Evolutionary conservation across 2,329 filamentous ascomycete species (phyloP).

Genomic region (Zymoseptoria pseudotritici): DNA sequence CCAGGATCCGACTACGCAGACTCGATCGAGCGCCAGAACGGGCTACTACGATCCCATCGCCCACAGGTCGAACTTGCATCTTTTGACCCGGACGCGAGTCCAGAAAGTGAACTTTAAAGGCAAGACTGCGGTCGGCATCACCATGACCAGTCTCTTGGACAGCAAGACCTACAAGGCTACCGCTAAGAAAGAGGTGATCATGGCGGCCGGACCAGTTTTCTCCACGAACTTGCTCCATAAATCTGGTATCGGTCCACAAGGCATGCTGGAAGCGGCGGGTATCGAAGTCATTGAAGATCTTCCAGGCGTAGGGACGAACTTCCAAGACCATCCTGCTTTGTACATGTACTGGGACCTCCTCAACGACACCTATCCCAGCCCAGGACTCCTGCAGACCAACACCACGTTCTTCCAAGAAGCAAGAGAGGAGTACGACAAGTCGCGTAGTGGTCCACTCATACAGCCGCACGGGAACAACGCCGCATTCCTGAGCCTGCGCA

Average conservation of each 20-base stretch:
- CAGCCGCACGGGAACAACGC: conserved; percentile 13
- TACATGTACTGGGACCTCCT: conserved; percentile 11
- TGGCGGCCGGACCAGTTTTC: conserved; percentile 50
- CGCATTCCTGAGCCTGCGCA: conserved; percentile 14
- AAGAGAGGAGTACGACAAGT: conserved; percentile 7
- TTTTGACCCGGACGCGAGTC: conserved; percentile 4
- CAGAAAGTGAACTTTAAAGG: not conserved
- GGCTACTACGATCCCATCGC: conserved; percentile 28
- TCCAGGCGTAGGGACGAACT: conserved; percentile 41
- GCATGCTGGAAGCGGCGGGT: conserved; percentile 35
- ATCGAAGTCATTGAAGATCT: conserved; percentile 37
- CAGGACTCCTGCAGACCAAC: conserved; percentile 7
- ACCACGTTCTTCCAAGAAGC: conserved; percentile 2
- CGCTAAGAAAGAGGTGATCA: conserved; percentile 35
- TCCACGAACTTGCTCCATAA: conserved; percentile 53
- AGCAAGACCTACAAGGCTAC: not conserved
- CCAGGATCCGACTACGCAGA: conserved; percentile 29
- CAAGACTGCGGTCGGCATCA: conserved; percentile 5
- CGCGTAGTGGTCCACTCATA: conserved; percentile 8
- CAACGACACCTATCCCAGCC: conserved; percentile 7
- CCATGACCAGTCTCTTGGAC: not conserved
- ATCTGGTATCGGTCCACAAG: conserved; percentile 48
- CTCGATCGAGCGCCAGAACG: conserved; percentile 29
- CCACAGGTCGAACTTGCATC: conserved; percentile 23
- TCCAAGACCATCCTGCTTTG: conserved; percentile 40